phyloP scores from a whole-genome alignment of 306 rosid genomes.

The Senna siamea region DNA sequence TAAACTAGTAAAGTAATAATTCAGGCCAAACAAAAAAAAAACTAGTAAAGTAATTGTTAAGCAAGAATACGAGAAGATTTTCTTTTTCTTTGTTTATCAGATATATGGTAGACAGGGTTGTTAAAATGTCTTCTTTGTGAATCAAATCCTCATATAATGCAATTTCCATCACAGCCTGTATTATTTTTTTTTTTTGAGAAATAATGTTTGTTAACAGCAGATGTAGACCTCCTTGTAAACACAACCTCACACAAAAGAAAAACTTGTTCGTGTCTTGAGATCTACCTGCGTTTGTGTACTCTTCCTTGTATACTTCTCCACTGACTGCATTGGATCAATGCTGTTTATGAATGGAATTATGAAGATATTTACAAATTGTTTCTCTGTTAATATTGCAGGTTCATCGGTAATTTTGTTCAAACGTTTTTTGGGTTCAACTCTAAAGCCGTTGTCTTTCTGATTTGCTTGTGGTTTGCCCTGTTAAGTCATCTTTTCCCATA shows the following conservation, averaged over 20 bases:
- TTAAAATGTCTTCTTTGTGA: conserved; percentile 12
- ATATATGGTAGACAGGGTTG: neutral
- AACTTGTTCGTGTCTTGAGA: neutral
- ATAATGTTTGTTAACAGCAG: no score
- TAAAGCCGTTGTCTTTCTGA: conserved; percentile 32
- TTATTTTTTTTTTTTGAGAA: no score
- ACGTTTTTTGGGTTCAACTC: no score
- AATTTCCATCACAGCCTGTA: neutral
- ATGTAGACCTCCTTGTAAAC: neutral
- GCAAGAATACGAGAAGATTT: neutral
- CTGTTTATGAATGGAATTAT: neutral
- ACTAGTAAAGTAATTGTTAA: no score
- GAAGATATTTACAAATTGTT: conserved; percentile 13
- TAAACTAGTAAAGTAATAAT: no score
- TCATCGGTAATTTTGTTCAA: conserved; percentile 22
- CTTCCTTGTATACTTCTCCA: neutral
- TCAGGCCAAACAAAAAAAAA: no score
- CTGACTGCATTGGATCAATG: neutral
- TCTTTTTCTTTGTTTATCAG: conserved; percentile 16
- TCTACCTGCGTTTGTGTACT: neutral
- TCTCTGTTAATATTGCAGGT: conserved; percentile 51
- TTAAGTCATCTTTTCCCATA: conserved; percentile 14
- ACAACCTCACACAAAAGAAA: neutral
- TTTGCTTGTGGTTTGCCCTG: conserved; percentile 8
- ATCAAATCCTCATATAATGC: neutral